Evolutionary conservation across 257 asterid genomes (phyloP).

Genomic region (Solanum chmielewskii): DNA sequence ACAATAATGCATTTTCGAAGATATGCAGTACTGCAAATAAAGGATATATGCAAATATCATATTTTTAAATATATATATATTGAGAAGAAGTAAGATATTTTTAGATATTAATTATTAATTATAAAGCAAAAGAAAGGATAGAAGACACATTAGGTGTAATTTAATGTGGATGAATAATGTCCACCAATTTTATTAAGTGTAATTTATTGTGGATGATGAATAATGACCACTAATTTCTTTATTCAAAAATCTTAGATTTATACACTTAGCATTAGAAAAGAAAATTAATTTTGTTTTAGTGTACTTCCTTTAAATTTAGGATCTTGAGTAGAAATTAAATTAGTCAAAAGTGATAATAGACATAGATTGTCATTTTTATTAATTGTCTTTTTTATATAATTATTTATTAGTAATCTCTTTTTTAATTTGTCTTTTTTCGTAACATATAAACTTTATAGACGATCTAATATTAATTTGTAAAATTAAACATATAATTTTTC

Average conservation of each 20-base stretch:
- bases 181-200: neutral
- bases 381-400: neutral
- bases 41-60: neutral
- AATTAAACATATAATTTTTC: too few relatives aligned
- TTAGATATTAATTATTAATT: neutral
- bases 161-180: neutral
- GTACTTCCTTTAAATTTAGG: too few relatives aligned
- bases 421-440: too few relatives aligned
- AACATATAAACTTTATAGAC: neutral
- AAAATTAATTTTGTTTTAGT: too few relatives aligned
- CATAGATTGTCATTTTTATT: rapidly evolving
- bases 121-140: neutral
- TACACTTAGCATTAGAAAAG: too few relatives aligned
- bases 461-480: too few relatives aligned
- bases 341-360: neutral
- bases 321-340: neutral
- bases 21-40: neutral
- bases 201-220: neutral
- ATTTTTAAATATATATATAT: neutral
- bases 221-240: neutral
- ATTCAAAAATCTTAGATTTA: too few relatives aligned
- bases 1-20: neutral
- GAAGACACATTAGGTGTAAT: neutral
- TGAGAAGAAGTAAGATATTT: neutral
- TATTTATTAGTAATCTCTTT: neutral